Conservation (phyloP, 73 alveolate species). For the Paramecium sonneborni region DNA sequence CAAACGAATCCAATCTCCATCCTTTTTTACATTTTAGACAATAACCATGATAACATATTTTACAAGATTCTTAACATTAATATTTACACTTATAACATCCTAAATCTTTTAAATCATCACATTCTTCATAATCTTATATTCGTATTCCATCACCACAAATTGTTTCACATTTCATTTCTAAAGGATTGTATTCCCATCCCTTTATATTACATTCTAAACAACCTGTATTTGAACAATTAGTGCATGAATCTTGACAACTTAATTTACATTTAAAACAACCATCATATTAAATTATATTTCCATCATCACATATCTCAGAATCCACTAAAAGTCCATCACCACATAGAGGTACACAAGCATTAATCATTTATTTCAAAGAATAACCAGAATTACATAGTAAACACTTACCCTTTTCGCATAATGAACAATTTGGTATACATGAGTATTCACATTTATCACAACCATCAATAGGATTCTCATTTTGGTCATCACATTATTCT, state of each 20-base stretch:
- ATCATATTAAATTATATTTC: background rate
- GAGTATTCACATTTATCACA: background rate
- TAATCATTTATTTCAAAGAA: background rate
- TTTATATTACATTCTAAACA: background rate
- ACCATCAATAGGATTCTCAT: background rate
- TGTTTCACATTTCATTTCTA: background rate
- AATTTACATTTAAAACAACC: background rate
- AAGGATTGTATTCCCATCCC: background rate
- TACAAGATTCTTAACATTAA: background rate
- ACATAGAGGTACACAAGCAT: background rate
- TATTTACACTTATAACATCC: background rate
- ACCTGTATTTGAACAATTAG: background rate
- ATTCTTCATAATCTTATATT: background rate
- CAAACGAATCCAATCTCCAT: background rate
- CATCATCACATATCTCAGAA: background rate
- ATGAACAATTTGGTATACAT: background rate
- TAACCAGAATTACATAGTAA: background rate
- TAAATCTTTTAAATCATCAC: background rate
- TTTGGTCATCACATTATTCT: background rate
- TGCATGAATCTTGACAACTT: background rate
- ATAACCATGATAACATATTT: background rate
- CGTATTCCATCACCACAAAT: background rate
- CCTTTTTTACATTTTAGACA: background rate
- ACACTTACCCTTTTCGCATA: background rate
- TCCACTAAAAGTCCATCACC: background rate